Base-by-base conservation (phyloP, 805 yeast genomes). In the Metschnikowia baotianmanensis region DNA sequence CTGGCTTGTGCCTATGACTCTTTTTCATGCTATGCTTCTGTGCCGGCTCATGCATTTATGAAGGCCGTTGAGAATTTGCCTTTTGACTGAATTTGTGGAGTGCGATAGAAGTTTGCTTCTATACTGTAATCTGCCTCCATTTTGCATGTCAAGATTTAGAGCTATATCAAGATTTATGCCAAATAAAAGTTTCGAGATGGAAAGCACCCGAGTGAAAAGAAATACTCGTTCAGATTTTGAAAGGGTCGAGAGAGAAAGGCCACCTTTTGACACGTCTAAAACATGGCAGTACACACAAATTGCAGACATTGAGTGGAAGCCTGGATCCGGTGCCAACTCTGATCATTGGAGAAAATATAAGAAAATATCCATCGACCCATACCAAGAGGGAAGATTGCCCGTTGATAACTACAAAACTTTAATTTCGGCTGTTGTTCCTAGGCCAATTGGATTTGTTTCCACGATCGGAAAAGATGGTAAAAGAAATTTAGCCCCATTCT, bases 371-470 rank as follows among this genome's bases (percentile, higher is more conserved):
- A 56, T 80, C 40, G 81, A 78, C 52, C 84, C 83, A 2, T 52
- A 58, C 55, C 42, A 39, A 36, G 47, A 37, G 29, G 65, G 61
- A 18, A 61, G 81, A 42, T 49, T 46, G 6, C 62, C 72, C 6
- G 55, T 57, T 4, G 67, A 63, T 34, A 78, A 78, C 58, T 81
- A 80, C 59, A 69, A 65, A 44, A 57, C 76, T 22, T 59, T 81
- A 21, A 67, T 69, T n/a, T 63, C 78, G 10, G 82, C 76, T 1
- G 51, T 81, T 13, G 64, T 70, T 1, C 86, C 86, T 2, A 66
- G 86, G 42, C 85, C 85, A 6, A 69, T 80, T 50, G 86, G 78
- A 4, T 72, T 80, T 42, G 58, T 80, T 3, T 72, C 83, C 5
- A 69, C 83, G 0, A 52, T 74, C 2, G 56, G 65, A 20, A 45